Evolutionary conservation across 306 rosid species (phyloP).

Genomic region (Casuarina cunninghamiana): DNA sequence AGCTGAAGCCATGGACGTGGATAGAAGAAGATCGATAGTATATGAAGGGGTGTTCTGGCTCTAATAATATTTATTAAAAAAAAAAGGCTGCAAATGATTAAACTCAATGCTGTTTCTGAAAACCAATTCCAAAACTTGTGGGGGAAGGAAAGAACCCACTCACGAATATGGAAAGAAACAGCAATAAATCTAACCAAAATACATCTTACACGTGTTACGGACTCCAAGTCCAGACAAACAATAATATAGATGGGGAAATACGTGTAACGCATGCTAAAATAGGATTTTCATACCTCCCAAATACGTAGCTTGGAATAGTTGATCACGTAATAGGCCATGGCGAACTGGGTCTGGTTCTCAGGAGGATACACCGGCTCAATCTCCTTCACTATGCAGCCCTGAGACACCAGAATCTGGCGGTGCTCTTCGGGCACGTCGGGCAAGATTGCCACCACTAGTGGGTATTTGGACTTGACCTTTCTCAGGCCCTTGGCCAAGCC

Average conservation of each 20-base stretch:
- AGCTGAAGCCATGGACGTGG: too few relatives aligned
- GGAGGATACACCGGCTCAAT: constrained; percentile 75
- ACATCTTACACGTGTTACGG: not conserved
- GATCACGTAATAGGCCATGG: constrained; percentile 81
- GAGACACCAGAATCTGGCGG: constrained; percentile 50
- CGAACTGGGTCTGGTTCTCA: constrained; percentile 66
- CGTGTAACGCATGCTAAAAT: constrained; percentile 24
- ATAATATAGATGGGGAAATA: not conserved
- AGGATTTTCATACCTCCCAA: constrained; percentile 62
- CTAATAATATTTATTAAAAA: too few relatives aligned
- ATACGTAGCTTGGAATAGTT: constrained; percentile 88
- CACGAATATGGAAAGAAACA: too few relatives aligned
- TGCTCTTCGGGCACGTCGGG: constrained; percentile 82
- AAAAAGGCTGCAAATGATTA: too few relatives aligned
- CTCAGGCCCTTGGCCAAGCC: constrained; percentile 86
- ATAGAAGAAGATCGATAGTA: too few relatives aligned
- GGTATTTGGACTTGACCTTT: constrained; percentile 57
- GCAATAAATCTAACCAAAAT: not conserved
- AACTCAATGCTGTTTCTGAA: too few relatives aligned
- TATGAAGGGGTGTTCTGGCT: too few relatives aligned
- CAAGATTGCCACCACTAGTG: constrained; percentile 69
- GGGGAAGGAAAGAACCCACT: not conserved
- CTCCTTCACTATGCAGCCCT: constrained; percentile 66
- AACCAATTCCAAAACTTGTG: not conserved
- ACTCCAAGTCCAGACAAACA: not conserved